A percentile compares a stretch with the other conserved stretches of the same genome.
Evolutionary conservation across 192 early-diverging fungal genomes (phyloP).

Genomic region (Coemansia sp.): DNA sequence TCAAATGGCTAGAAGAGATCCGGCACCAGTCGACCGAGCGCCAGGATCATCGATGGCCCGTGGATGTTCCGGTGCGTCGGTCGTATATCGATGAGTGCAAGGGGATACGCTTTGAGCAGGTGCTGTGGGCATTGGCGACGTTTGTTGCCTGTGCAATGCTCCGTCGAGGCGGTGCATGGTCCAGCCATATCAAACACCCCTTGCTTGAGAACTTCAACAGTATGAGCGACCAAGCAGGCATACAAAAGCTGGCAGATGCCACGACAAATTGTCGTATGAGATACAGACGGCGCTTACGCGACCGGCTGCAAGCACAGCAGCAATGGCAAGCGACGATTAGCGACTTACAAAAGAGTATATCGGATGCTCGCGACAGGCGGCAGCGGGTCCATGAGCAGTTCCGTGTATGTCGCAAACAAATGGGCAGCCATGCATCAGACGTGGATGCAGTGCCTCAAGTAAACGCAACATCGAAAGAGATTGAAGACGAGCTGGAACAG

Average conservation of each 20-base stretch:
- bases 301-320: constrained; percentile 25
- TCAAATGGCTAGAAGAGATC: constrained; percentile 60
- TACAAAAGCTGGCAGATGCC: neutral
- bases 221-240: neutral
- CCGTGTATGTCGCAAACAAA: constrained; percentile 20
- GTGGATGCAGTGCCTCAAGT: constrained; percentile 15
- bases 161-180: constrained; percentile 7
- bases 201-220: neutral
- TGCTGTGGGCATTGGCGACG: constrained; percentile 31
- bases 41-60: constrained; percentile 25
- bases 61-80: constrained; percentile 37
- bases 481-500: constrained; percentile 10
- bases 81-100: constrained; percentile 53
- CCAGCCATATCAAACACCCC: constrained; percentile 15
- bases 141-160: constrained; percentile 12
- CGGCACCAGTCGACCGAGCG: constrained; percentile 38
- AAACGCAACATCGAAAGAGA: constrained; percentile 14
- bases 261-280: constrained; percentile 16
- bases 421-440: constrained; percentile 1
- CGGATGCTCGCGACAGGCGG: neutral
- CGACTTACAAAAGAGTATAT: constrained; percentile 7
- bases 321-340: constrained; percentile 19
- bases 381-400: constrained; percentile 11
- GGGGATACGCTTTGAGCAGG: constrained; percentile 36
- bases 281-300: constrained; percentile 35